These are phyloP conservation scores for Dictyostelium intermedium DNA, from an alignment of 78 protist species.

Conservation along the genomic window DNA sequence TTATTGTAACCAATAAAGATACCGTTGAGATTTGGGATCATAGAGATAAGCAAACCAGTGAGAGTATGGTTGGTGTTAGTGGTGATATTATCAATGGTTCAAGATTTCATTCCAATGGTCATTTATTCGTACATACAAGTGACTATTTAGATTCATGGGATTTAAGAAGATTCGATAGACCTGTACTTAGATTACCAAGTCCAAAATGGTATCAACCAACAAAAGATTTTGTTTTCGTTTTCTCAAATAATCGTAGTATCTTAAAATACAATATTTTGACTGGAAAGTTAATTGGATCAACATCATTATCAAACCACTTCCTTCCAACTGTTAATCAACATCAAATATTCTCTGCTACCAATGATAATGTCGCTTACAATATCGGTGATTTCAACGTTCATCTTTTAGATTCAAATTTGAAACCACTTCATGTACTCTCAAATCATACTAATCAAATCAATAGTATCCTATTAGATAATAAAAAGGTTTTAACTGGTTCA, in stretches of 20 bases:
- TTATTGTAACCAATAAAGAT: background rate
- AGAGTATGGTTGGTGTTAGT: background rate
- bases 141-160: constrained; percentile 39
- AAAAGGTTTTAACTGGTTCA: constrained; percentile 49
- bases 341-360: background rate
- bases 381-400: background rate
- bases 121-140: background rate
- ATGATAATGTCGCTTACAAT: background rate
- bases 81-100: background rate
- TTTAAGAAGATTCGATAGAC: background rate
- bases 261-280: background rate
- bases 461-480: constrained; percentile 27
- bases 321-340: too few species aligned
- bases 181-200: background rate
- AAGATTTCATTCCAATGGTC: constrained; percentile 1
- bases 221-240: background rate
- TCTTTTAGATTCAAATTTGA: background rate
- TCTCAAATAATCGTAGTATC: background rate
- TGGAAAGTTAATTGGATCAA: background rate
- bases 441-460: constrained; percentile 13
- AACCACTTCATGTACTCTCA: background rate
- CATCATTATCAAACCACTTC: background rate
- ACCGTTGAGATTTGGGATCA: constrained; percentile 1
- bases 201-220: constrained; percentile 4
- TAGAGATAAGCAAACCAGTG: background rate